Percentiles rank a stretch among this genome's conserved stretches.
Evolutionary conservation across 495 filamentous ascomycete species (phyloP).

Genomic region (Neurospora sp.): DNA sequence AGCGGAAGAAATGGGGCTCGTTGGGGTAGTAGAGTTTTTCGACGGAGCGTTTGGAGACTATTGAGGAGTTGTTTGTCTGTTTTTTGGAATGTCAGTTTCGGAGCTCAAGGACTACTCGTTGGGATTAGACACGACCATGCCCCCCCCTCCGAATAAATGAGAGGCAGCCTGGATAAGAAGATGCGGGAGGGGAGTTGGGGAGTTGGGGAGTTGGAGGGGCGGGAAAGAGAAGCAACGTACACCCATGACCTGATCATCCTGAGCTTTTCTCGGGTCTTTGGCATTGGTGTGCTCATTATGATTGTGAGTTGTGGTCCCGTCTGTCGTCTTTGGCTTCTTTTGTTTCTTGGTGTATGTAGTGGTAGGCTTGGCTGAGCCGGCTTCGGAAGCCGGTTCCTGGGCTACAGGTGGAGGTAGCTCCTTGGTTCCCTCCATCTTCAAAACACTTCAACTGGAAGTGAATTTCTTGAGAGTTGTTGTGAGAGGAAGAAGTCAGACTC

Average conservation of each 20-base stretch:
- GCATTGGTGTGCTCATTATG: neutral
- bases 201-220: too few relatives aligned
- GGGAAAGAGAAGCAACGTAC: slow-evolving; percentile 30
- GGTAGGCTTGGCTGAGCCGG: neutral
- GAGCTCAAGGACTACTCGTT: too few relatives aligned
- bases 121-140: too few relatives aligned
- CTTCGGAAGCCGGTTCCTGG: neutral
- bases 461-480: too few relatives aligned
- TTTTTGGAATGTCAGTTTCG: too few relatives aligned
- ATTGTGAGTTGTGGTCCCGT: neutral
- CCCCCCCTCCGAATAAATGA: too few relatives aligned
- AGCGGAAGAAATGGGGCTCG: slow-evolving; percentile 72
- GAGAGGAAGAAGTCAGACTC: neutral
- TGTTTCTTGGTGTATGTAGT: neutral
- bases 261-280: slow-evolving; percentile 12
- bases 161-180: too few relatives aligned
- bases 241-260: slow-evolving; percentile 62
- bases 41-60: slow-evolving; percentile 82
- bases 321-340: neutral
- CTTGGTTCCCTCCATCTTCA: neutral
- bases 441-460: too few relatives aligned
- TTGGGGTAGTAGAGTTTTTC: slow-evolving; percentile 68
- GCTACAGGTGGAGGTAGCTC: neutral
- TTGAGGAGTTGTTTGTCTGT: slow-evolving; percentile 77
- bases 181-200: too few relatives aligned